phyloP scores from a whole-genome alignment of 805 yeast species.

The Pichia deserticola region DNA sequence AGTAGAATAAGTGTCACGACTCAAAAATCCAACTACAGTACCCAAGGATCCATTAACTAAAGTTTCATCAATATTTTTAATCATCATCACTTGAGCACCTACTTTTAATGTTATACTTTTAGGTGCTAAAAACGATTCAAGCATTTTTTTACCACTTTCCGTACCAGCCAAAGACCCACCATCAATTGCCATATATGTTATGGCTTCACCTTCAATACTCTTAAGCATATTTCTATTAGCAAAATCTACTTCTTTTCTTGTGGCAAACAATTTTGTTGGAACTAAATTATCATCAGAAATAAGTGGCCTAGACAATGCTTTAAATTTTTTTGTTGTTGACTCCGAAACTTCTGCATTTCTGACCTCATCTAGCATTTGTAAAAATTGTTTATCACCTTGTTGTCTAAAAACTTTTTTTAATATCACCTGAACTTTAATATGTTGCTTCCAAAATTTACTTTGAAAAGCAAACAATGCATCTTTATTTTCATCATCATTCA shows the following conservation, averaged over 20 bases:
- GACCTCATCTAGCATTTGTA: constrained; percentile 69
- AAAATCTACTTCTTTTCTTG: constrained; percentile 61
- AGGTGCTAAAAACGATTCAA: constrained; percentile 59
- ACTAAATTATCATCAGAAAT: constrained; percentile 48
- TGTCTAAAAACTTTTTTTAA: constrained; percentile 68
- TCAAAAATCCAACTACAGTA: constrained; percentile 41
- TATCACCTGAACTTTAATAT: constrained; percentile 50
- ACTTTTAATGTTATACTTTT: constrained; percentile 47
- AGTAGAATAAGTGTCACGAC: constrained; percentile 37
- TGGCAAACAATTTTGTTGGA: constrained; percentile 71
- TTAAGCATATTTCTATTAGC: constrained; percentile 50
- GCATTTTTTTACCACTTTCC: constrained; percentile 35
- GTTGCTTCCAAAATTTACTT: constrained; percentile 50
- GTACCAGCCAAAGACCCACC: constrained; percentile 40
- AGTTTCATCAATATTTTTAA: constrained; percentile 64
- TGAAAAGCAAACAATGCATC: constrained; percentile 55
- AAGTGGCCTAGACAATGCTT: constrained; percentile 44
- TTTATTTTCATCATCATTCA: too few relatives aligned
- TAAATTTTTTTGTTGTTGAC: constrained; percentile 43
- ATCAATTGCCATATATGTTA: constrained; percentile 45
- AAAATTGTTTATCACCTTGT: constrained; percentile 61
- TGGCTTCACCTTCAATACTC: constrained; percentile 36
- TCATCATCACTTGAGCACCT: constrained; percentile 79
- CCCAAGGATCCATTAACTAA: constrained; percentile 77
- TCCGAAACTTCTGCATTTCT: constrained; percentile 53